Evolutionary conservation across 768 basidiomycete genomes (phyloP), one percentile per base, ranked within the genome.

Genomic region (Auricularia sp.): DNA sequence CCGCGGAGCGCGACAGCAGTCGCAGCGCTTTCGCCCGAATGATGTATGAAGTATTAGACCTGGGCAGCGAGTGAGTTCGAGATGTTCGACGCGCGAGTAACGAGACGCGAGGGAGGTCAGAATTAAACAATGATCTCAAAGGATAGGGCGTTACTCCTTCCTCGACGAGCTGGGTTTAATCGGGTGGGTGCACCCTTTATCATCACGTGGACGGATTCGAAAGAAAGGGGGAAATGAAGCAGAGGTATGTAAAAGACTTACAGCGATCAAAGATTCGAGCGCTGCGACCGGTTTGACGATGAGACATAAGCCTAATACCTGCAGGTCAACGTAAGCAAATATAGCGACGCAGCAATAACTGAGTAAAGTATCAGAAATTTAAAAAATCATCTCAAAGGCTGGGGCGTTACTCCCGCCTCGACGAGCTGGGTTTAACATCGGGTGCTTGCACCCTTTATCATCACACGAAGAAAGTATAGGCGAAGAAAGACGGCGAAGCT

Each of bases 151-250:
- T 59, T 59, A 59, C 56, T 59, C 56, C 56, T 35, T 29, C 56
- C 34, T 59, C 56, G 56, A 59, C 56, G 56, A 59, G 56, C 56
- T 59, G 56, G 56, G 56, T 59, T 59, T 59, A 35, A 14, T 59
- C 56, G 56, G 56, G 56, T 54, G n/a, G 0, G 18, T 54, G 54
- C 18, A 54, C 54, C 54, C 54, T 54, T 54, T 54, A 54, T 54
- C 54, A 54, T 54, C 54, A 54, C 2, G 29, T 29, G 29, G 2
- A 29, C 2, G 29, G 29, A 3, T 29, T 29, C 29, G 29, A 29
- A 29, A 29, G 1, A 29, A 29, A 29, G 29, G 29, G 29, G 0
- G 29, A 29, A 29, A 29, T 29, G 24, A 29, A 29, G 24, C 24
- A 29, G 24, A 29, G 24, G 24, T 2, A 29, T 29, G 24, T 29